These are phyloP conservation scores for Botrytis pseudocinerea DNA, from an alignment of 2,329 filamentous ascomycete genomes.

Conservation along the genomic window DNA sequence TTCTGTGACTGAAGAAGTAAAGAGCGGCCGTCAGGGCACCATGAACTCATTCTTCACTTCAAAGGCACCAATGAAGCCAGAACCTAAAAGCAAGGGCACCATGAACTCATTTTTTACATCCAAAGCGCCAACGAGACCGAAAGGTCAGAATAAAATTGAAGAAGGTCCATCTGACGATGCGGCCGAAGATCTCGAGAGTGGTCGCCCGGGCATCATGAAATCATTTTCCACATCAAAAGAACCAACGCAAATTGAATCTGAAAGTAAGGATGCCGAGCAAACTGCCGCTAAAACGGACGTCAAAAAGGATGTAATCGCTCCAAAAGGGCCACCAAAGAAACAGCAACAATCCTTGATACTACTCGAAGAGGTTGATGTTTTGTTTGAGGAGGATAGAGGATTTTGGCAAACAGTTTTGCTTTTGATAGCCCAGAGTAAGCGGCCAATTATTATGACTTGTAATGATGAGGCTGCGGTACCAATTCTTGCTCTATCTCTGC, in stretches of 20 bases:
- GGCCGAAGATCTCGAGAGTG: constrained; percentile 60
- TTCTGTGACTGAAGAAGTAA: constrained; percentile 57
- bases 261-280: constrained; percentile 34
- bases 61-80: constrained; percentile 43
- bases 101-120: constrained; percentile 80
- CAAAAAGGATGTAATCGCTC: constrained; percentile 11
- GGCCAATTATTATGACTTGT: constrained; percentile 93
- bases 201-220: constrained; percentile 76
- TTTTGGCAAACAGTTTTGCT: constrained; percentile 85
- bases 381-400: constrained; percentile 94
- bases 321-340: constrained; percentile 33
- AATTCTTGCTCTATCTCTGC: constrained; percentile 69
- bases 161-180: constrained; percentile 48
- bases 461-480: constrained; percentile 87
- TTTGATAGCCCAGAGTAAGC: constrained; percentile 79
- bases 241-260: constrained; percentile 34
- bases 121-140: constrained; percentile 43
- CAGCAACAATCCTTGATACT: constrained; percentile 96
- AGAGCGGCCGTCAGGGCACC: constrained; percentile 71
- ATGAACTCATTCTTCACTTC: constrained; percentile 80
- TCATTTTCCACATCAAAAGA: constrained; percentile 71
- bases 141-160: constrained; percentile 27
- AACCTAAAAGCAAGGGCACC: constrained; percentile 45
- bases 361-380: constrained; percentile 87
- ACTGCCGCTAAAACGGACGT: constrained; percentile 32